Percentiles rank a stretch among this genome's conserved stretches.
These are phyloP conservation scores for Populus tomentosa DNA, from an alignment of 441 rosid species.

Conservation along the genomic window DNA sequence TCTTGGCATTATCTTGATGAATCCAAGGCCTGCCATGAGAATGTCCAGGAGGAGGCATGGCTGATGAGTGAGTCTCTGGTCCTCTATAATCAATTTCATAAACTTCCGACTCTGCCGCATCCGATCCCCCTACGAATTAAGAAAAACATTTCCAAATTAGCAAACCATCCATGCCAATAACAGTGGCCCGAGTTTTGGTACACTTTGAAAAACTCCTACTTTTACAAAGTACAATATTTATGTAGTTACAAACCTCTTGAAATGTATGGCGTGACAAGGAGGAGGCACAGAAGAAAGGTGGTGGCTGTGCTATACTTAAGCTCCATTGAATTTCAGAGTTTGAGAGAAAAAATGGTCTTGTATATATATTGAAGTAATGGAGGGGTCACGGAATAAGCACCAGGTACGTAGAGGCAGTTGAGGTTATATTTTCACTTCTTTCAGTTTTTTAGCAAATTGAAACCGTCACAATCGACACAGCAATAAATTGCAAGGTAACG, in stretches of 20 bases:
- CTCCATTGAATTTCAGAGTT: conserved; percentile 25
- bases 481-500: conserved; percentile 20
- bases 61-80: conserved; percentile 49
- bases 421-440: background rate
- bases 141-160: background rate
- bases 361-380: background rate
- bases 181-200: background rate
- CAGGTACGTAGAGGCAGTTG: background rate
- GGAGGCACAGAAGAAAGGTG: conserved; percentile 26
- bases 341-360: background rate
- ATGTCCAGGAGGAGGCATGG: conserved; percentile 37
- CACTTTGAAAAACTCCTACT: background rate
- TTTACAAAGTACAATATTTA: background rate
- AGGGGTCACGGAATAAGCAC: conserved; percentile 5
- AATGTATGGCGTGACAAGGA: conserved; percentile 24
- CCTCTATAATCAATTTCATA: conserved; percentile 53
- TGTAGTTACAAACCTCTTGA: conserved; percentile 23
- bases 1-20: conserved; percentile 6
- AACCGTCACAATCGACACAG: conserved; percentile 30
- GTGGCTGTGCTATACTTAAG: conserved; percentile 12
- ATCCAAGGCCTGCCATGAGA: conserved; percentile 26
- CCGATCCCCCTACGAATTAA: background rate
- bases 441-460: conserved; percentile 12
- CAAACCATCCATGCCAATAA: background rate
- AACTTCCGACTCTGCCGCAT: conserved; percentile 19